A percentile compares a stretch with the other conserved stretches of the same genome.
Evolutionary conservation across 192 early-diverging fungal species (phyloP).

Genomic region (Coemansia sp.): DNA sequence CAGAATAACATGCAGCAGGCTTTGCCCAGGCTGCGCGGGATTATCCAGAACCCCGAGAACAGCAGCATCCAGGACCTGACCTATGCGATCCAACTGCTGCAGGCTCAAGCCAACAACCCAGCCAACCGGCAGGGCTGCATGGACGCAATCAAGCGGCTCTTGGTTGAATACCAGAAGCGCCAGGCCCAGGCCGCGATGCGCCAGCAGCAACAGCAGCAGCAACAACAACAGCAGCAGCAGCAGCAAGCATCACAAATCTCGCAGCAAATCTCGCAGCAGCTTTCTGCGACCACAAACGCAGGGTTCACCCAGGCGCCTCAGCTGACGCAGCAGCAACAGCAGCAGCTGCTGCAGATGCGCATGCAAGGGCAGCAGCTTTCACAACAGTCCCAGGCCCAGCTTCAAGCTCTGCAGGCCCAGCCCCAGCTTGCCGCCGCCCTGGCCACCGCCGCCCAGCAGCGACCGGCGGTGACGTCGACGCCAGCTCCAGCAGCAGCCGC

Average conservation of each 20-base stretch:
- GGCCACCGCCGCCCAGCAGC: slow-evolving; percentile 16
- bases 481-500: background rate
- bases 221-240: background rate
- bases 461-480: slow-evolving; percentile 3
- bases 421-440: slow-evolving; percentile 15
- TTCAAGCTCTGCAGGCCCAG: slow-evolving; percentile 12
- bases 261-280: background rate
- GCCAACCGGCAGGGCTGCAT: slow-evolving; percentile 4
- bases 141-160: slow-evolving; percentile 9
- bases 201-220: slow-evolving; percentile 8
- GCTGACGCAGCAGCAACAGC: slow-evolving; percentile 12
- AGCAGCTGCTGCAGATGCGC: slow-evolving; percentile 15
- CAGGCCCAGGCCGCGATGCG: slow-evolving; percentile 6
- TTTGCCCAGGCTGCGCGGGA: slow-evolving; percentile 12
- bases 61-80: slow-evolving; percentile 17
- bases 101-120: slow-evolving; percentile 8
- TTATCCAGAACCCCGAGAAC: slow-evolving; percentile 23
- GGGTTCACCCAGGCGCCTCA: background rate
- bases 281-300: background rate
- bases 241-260: background rate
- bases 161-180: slow-evolving; percentile 8
- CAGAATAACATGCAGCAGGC: background rate
- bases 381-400: slow-evolving; percentile 13
- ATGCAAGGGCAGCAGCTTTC: slow-evolving; percentile 18
- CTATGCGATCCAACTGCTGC: slow-evolving; percentile 17